phyloP scores from a whole-genome alignment of 2,329 filamentous ascomycete genomes.

The Hypomyces rosellus region DNA sequence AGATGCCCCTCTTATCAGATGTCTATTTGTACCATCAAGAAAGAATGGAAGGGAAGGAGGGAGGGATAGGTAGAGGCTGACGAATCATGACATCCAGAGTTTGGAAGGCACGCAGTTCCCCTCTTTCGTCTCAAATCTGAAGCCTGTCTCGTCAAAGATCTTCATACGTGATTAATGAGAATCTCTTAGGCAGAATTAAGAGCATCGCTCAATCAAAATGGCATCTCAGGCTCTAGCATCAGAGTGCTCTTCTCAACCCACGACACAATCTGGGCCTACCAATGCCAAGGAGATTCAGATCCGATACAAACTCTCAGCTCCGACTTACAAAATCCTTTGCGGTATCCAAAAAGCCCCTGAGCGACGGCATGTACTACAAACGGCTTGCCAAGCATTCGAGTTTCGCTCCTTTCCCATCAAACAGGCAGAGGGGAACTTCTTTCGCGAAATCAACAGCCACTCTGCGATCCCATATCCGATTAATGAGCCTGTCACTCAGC shows the following conservation, averaged over 20 bases:
- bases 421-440: constrained; percentile 28
- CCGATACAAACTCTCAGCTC: constrained; percentile 27
- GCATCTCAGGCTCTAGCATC: neutral
- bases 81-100: too few species aligned
- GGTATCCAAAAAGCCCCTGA: constrained; percentile 21
- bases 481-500: constrained; percentile 41
- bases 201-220: neutral
- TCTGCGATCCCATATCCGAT: constrained; percentile 33
- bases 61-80: too few species aligned
- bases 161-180: neutral
- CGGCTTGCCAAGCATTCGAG: constrained; percentile 33
- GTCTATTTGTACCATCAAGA: too few species aligned
- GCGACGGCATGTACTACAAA: constrained; percentile 30
- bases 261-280: neutral
- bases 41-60: too few species aligned
- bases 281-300: constrained; percentile 24
- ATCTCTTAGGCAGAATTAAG: too few species aligned
- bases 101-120: too few species aligned
- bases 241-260: neutral
- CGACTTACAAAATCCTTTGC: constrained; percentile 26
- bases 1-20: too few species aligned
- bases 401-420: constrained; percentile 32
- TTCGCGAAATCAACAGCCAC: constrained; percentile 33
- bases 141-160: neutral
- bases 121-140: too few species aligned